Evolutionary conservation across 2,329 filamentous ascomycete genomes (phyloP).

Genomic region (Dactylellina sp.): DNA sequence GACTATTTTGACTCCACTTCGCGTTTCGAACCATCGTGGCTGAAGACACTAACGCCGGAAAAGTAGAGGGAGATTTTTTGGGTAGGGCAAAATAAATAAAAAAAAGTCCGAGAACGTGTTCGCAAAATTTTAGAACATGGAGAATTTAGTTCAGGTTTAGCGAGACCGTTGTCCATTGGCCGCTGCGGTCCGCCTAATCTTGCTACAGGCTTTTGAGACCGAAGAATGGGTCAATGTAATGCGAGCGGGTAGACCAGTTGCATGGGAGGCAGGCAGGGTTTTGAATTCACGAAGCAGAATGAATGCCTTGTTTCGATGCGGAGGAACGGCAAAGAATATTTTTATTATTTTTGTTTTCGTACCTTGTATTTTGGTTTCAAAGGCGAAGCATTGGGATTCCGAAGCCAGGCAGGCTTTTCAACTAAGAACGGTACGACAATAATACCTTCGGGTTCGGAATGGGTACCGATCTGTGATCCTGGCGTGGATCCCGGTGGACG

Average conservation of each 20-base stretch:
- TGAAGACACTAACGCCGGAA: not conserved
- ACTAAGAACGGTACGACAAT: not conserved
- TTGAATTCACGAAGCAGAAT: too few species aligned
- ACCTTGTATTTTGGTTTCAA: too few species aligned
- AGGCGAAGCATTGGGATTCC: too few species aligned
- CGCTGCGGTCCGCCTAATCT: not conserved
- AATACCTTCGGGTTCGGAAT: constrained; percentile 30
- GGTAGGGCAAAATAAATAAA: constrained; percentile 4
- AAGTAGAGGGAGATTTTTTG: too few species aligned
- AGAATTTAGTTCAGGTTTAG: constrained; percentile 14
- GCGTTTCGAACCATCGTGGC: constrained; percentile 23
- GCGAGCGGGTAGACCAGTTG: constrained; percentile 18
- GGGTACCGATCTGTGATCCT: constrained; percentile 9
- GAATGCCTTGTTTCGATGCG: constrained; percentile 21
- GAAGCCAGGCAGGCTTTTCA: not conserved
- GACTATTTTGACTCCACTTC: not conserved
- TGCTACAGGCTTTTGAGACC: constrained; percentile 4
- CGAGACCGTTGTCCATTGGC: constrained; percentile 28
- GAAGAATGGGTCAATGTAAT: constrained; percentile 22
- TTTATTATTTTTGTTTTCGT: too few species aligned
- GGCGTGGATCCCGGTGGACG: not conserved
- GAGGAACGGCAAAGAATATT: not conserved
- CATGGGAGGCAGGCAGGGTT: too few species aligned
- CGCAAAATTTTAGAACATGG: too few species aligned
- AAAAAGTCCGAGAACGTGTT: constrained; percentile 11